Percentiles rank a stretch among this genome's conserved stretches.
phyloP scores from a whole-genome alignment of 169 alveolate genomes.

The Plasmodium billcollinsi region DNA sequence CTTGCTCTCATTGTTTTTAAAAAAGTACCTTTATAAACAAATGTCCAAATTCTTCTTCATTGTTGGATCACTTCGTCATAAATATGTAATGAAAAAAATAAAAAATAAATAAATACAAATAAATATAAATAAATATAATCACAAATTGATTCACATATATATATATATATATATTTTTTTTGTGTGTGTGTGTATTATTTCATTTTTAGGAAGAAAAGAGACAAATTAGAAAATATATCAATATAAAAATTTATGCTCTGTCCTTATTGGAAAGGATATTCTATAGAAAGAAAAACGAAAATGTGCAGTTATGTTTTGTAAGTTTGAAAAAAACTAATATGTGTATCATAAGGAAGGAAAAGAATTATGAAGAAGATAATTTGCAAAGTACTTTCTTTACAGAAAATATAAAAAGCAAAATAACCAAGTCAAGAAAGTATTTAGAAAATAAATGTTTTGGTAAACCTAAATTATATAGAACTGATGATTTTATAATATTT shows the following conservation, averaged over 20 bases:
- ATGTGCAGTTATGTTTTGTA: not conserved
- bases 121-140: not conserved
- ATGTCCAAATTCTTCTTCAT: constrained; percentile 17
- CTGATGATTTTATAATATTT: constrained; percentile 55
- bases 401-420: constrained; percentile 12
- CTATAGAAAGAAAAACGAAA: not conserved
- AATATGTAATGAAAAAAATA: constrained; percentile 22
- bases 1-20: constrained; percentile 41
- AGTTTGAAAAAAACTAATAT: not conserved
- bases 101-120: not conserved
- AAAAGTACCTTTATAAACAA: constrained; percentile 24
- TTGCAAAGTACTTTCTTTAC: not conserved
- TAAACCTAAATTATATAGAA: constrained; percentile 54
- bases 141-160: no score
- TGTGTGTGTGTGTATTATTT: not conserved
- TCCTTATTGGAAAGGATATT: constrained; percentile 27
- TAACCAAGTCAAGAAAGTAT: constrained; percentile 1
- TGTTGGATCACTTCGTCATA: constrained; percentile 18
- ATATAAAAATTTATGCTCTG: constrained; percentile 31
- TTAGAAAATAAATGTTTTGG: constrained; percentile 47
- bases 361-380: not conserved
- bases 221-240: constrained; percentile 29
- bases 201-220: constrained; percentile 36
- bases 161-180: not conserved
- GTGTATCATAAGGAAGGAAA: not conserved